These are phyloP conservation scores for Davidsoniella neocaledoniae DNA, from an alignment of 2,329 filamentous ascomycete species.

Conservation along the genomic window DNA sequence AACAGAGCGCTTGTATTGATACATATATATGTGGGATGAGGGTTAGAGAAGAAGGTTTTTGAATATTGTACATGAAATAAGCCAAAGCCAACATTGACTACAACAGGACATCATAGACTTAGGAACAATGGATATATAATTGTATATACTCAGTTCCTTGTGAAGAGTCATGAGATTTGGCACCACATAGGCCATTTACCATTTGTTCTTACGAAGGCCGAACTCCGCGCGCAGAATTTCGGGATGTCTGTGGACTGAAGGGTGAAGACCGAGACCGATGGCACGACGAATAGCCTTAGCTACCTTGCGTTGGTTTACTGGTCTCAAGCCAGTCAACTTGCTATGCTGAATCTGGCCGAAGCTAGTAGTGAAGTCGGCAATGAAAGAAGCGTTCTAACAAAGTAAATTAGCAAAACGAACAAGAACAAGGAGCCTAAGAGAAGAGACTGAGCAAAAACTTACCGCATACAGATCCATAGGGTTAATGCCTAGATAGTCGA, in stretches of 20 bases:
- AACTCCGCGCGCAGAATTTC: slow-evolving; percentile 45
- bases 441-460: slow-evolving; percentile 17
- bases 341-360: slow-evolving; percentile 73
- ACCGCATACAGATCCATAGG: slow-evolving; percentile 82
- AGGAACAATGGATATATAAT: too few relatives aligned
- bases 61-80: too few relatives aligned
- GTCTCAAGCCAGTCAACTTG: slow-evolving; percentile 61
- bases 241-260: slow-evolving; percentile 77
- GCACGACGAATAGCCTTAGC: slow-evolving; percentile 82
- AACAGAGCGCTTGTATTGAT: too few relatives aligned
- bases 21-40: too few relatives aligned
- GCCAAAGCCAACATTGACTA: too few relatives aligned
- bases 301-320: slow-evolving; percentile 82
- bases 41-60: too few relatives aligned
- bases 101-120: too few relatives aligned
- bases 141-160: too few relatives aligned
- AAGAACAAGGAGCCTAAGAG: slow-evolving; percentile 4
- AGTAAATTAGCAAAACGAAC: not conserved
- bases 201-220: slow-evolving; percentile 4
- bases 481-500: slow-evolving; percentile 65
- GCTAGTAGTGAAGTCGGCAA: slow-evolving; percentile 72
- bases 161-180: too few relatives aligned
- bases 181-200: not conserved
- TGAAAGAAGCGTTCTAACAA: slow-evolving; percentile 71
- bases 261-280: slow-evolving; percentile 81